phyloP scores from a whole-genome alignment of 2,329 filamentous ascomycete species.

The Fusarium lateritium region DNA sequence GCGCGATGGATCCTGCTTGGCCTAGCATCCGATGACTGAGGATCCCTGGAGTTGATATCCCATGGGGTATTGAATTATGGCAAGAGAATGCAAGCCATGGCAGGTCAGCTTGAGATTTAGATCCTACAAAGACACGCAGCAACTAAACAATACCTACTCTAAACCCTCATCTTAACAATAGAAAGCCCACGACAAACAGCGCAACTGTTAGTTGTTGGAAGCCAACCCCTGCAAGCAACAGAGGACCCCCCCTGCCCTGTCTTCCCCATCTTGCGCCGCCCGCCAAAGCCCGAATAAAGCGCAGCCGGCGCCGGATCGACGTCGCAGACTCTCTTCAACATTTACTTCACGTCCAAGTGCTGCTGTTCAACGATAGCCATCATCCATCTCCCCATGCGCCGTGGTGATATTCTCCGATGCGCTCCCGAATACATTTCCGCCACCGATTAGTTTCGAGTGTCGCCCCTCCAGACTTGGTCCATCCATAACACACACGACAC shows the following conservation, averaged over 20 bases:
- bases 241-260: conserved; percentile 13
- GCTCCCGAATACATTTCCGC: conserved; percentile 8
- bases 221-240: conserved; percentile 9
- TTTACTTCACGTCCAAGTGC: too few species aligned
- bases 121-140: too few species aligned
- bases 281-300: conserved; percentile 36
- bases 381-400: too few species aligned
- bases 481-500: too few species aligned
- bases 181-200: too few species aligned
- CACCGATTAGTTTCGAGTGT: conserved; percentile 13
- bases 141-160: too few species aligned
- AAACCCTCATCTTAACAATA: too few species aligned
- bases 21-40: not conserved
- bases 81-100: not conserved
- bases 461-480: not conserved
- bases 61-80: not conserved
- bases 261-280: conserved; percentile 28
- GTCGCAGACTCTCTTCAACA: not conserved
- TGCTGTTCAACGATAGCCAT: too few species aligned
- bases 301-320: conserved; percentile 23
- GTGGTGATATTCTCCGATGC: conserved; percentile 16
- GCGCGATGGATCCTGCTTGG: conserved; percentile 14
- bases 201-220: not conserved
- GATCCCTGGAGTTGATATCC: not conserved
- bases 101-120: not conserved